Evolutionary conservation across 305 asterid genomes (phyloP).

Genomic region (Fraxinus sp.): DNA sequence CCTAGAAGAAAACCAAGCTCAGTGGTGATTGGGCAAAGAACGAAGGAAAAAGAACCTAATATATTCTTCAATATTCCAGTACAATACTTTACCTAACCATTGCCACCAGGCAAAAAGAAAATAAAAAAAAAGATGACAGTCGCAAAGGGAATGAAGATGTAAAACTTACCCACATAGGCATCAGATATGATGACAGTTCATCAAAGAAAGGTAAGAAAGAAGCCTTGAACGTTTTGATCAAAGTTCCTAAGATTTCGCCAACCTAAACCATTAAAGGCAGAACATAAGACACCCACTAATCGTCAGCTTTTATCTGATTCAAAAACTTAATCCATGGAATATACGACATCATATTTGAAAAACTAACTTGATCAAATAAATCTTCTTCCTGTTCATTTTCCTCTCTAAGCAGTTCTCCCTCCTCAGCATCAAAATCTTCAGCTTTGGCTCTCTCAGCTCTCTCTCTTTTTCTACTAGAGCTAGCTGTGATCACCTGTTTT

Average conservation of each 20-base stretch:
- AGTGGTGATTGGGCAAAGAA: not conserved
- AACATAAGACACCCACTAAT: not conserved
- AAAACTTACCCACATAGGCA: conserved; percentile 95
- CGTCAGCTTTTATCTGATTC: not conserved
- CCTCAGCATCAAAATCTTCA: conserved; percentile 94
- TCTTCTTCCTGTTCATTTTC: conserved; percentile 97
- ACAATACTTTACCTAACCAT: not conserved
- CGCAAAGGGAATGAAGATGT: conserved; percentile 17
- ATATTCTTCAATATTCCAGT: not conserved
- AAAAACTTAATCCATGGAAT: conserved; percentile 5
- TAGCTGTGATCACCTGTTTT: conserved; percentile 79
- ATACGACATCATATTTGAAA: not conserved
- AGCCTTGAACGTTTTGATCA: conserved; percentile 74
- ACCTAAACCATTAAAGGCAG: conserved; percentile 41
- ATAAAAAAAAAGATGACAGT: not conserved
- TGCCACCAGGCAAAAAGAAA: conserved; percentile 1
- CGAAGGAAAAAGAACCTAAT: not conserved
- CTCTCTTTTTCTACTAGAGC: conserved; percentile 81
- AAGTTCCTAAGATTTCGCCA: conserved; percentile 82
- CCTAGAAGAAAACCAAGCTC: conserved; percentile 40
- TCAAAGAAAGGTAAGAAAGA: conserved; percentile 89
- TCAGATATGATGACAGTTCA: conserved; percentile 67
- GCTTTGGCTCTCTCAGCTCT: conserved; percentile 82
- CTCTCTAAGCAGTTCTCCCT: conserved; percentile 81
- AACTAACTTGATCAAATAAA: conserved; percentile 84